A percentile compares a stretch with the other conserved stretches of the same genome.
phyloP scores from a whole-genome alignment of 176 grass and related monocot genomes.

The Typha latifolia region DNA sequence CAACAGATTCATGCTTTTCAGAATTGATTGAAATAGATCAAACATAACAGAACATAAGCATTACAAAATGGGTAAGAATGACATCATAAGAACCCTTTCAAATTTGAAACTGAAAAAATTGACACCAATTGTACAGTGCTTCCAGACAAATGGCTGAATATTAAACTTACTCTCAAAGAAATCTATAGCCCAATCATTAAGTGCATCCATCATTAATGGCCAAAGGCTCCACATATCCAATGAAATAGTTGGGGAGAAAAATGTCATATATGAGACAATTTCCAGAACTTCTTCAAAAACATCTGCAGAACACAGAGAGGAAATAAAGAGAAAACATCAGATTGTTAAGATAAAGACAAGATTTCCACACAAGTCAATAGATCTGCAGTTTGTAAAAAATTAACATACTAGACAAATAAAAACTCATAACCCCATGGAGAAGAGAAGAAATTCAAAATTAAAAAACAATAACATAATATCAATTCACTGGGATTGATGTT shows the following conservation, averaged over 20 bases:
- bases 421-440: background rate
- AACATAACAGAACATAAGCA: no score
- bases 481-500: background rate
- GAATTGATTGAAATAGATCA: no score
- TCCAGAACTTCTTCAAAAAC: constrained; percentile 94
- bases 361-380: background rate
- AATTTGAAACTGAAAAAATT: background rate
- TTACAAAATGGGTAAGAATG: no score
- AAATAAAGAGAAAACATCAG: background rate
- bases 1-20: no score
- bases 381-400: background rate
- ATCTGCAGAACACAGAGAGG: constrained; percentile 34
- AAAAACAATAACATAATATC: background rate
- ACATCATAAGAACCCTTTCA: no score
- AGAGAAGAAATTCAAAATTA: background rate
- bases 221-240: constrained; percentile 87
- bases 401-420: no score
- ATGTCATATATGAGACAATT: constrained; percentile 86
- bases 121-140: background rate
- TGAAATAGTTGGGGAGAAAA: constrained; percentile 87
- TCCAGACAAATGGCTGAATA: background rate
- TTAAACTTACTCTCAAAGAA: constrained; percentile 76
- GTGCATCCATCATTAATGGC: constrained; percentile 76
- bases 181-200: constrained; percentile 87
- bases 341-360: constrained; percentile 9